Evolutionary conservation across 2,329 filamentous ascomycete species (phyloP).

Genomic region (Seiridium unicorne): DNA sequence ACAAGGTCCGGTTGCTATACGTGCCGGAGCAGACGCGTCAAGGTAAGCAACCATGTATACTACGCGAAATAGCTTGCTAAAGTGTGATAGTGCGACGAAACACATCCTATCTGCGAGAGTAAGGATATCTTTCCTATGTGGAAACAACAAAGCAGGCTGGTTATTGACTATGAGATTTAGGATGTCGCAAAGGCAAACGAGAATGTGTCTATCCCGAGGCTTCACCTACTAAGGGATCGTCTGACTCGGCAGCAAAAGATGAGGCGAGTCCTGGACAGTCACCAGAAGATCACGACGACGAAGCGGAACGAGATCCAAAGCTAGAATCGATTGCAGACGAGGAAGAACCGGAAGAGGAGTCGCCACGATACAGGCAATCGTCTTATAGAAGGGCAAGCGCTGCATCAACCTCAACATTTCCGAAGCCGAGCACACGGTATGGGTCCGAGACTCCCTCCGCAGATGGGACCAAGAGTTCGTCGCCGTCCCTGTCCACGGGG

Average conservation of each 20-base stretch:
- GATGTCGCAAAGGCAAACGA: constrained; percentile 87
- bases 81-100: constrained; percentile 78
- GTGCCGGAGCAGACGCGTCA: constrained; percentile 85
- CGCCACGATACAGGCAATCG: constrained; percentile 17
- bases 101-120: constrained; percentile 81
- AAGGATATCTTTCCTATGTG: constrained; percentile 26
- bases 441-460: constrained; percentile 54
- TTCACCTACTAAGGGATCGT: constrained; percentile 41
- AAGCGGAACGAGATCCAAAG: constrained; percentile 38
- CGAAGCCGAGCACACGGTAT: constrained; percentile 37
- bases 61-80: constrained; percentile 18
- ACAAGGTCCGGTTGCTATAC: constrained; percentile 94
- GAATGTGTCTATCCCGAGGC: constrained; percentile 88
- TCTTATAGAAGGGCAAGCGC: constrained; percentile 35
- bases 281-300: constrained; percentile 49
- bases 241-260: constrained; percentile 36
- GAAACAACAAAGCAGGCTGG: background rate
- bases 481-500: constrained; percentile 48
- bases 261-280: constrained; percentile 50
- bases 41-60: constrained; percentile 43
- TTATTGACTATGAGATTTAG: constrained; percentile 40
- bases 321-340: constrained; percentile 56
- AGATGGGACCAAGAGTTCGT: constrained; percentile 49
- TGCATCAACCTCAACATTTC: constrained; percentile 34
- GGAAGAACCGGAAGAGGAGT: constrained; percentile 42